These are phyloP conservation scores for Hemerocallis citrina DNA, from an alignment of 106 monocot genomes.

Conservation along the genomic window DNA sequence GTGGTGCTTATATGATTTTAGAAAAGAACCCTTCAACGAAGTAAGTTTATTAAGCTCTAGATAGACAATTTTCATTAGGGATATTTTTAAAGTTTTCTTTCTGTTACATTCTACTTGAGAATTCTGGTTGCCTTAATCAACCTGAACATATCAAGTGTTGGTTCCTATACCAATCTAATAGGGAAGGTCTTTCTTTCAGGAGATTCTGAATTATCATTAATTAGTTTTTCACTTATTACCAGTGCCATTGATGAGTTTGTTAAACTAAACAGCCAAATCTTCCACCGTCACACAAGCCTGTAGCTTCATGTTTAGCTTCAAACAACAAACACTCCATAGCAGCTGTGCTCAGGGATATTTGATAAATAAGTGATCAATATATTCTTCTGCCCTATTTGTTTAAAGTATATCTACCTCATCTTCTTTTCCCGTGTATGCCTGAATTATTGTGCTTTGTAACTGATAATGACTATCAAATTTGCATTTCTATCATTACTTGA, in stretches of 20 bases:
- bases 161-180: not conserved
- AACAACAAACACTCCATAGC: not conserved
- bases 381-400: too few relatives aligned
- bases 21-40: too few relatives aligned
- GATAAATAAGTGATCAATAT: too few relatives aligned
- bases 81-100: too few relatives aligned
- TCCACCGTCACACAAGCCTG: not conserved
- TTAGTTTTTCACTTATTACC: too few relatives aligned
- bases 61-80: too few relatives aligned
- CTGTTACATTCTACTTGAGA: too few relatives aligned
- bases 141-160: not conserved
- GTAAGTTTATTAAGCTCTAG: too few relatives aligned
- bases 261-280: not conserved
- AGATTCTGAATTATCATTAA: not conserved
- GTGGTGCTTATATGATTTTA: too few relatives aligned
- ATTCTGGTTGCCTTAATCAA: too few relatives aligned
- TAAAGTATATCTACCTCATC: not conserved
- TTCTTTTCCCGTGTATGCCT: not conserved
- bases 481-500: not conserved
- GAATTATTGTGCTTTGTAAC: not conserved
- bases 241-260: too few relatives aligned
- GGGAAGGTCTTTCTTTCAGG: not conserved
- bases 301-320: not conserved
- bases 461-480: not conserved
- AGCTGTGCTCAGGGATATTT: too few relatives aligned